Base-by-base conservation (phyloP, 495 filamentous ascomycete species). In the Jackrogersella multiformis region DNA sequence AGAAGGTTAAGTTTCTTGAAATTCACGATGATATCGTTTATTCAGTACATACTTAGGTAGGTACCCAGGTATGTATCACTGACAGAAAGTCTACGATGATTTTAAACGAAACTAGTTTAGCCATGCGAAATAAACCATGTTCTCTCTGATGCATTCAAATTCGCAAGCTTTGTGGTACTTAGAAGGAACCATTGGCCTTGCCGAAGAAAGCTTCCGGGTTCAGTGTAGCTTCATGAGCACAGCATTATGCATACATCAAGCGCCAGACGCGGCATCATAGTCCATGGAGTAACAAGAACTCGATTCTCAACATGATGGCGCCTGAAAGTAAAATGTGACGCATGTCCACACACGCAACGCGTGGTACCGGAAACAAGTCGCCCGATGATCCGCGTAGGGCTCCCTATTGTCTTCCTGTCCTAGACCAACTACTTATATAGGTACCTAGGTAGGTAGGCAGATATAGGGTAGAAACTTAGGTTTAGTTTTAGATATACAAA, bases 291-390 rank as follows among this genome's bases (percentile, higher is more conserved):
- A 46, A 41, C 39, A 34, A 48, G 44, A 20, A 15, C 42, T 15
- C 42, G 53, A 35, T 56, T 34, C 6, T 34, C 34, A 42, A 32
- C 20, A 12, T 42, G 45, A 24, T 58, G 46, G 55, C 38, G 62
- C 55, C 55, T 66, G 62, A 59, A 59, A 59, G 55, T 38, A 46
- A 32, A 54, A 57, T 66, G 62, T 34, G 55, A 59, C 62, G 55
- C 54, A 58, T 28, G 51, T 36, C 30, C 38, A 58, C 62, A 51
- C 61, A 24, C 45, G 44, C 21, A 5, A 35, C 35, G 45, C 36
- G 7, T 44, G 8, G 45, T 26, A 21, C 34, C 61, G 62, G 62
- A 66, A 58, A 54, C 36, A 59, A n/a, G 55, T 30, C 55, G 48
- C 46, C 62, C 54, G 62, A 54, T n/a, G 15, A 32, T 34, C 23